Base-by-base conservation (phyloP, 805 yeast genomes). In the Dipodascus albidus region DNA sequence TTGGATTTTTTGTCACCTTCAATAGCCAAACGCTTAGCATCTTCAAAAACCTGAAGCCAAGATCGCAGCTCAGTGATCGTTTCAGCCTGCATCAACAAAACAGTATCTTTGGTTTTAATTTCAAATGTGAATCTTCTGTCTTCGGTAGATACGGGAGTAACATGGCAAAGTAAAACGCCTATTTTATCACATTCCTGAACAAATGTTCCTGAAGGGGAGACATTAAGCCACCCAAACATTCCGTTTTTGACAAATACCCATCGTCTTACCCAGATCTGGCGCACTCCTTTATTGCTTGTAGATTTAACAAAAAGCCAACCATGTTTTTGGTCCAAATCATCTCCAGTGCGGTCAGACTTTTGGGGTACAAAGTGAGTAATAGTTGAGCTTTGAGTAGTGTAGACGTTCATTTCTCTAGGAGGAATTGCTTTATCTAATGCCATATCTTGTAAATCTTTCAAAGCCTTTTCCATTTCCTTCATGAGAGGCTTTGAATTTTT, bases 141-240 rank as follows among this genome's bases (percentile, higher is more conserved):
- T 63, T 89, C 96, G 53, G 78, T 79, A 1, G 86, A 79, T 22
- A 61, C 62, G 62, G 83, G 85, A 53, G 81, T 72, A 8, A 83
- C 77, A 60, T 78, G 79, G 51, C 87, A 83, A 35, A 87, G 67
- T n/a, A 86, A 70, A 1, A 91, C 79, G 3, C 96, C 96, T 56
- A 89, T 78, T 62, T 88, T 89, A 65, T 89, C 96, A 8, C 90
- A 79, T 68, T 93, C 98, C 62, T 88, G 93, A 1, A 93, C 98
- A 64, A 74, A 85, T 0, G 82, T 80, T 50, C 79, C 76, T 14
- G 83, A 76, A 0, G 87, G 84, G 23, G 91, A 79, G 27, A 86
- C 67, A 2, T 79, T 70, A 44, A 93, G 75, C 60, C 88, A 72
- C 0, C 99, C 99, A 69, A 91, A 85, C 1, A 88, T 76, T 0